Evolutionary conservation across 148 eudicot species (phyloP).

Genomic region (Cornus controversa): DNA sequence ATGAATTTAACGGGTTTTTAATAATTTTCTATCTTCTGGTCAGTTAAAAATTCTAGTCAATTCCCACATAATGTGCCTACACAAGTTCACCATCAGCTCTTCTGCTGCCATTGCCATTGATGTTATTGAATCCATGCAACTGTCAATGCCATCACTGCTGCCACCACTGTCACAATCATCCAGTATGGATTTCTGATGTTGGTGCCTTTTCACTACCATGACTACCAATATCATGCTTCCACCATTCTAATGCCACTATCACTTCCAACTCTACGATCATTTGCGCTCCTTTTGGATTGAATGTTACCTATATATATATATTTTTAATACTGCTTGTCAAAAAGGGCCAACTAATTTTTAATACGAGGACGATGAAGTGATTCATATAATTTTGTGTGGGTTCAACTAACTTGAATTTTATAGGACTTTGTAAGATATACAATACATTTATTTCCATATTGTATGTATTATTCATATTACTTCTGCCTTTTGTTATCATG

Average conservation of each 20-base stretch:
- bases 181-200: not conserved
- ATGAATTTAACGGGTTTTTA: not conserved
- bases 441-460: not conserved
- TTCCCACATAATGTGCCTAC: not conserved
- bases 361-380: not conserved
- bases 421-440: not conserved
- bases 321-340: not conserved
- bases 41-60: not conserved
- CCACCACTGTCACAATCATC: not conserved
- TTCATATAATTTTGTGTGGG: not conserved
- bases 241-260: not conserved
- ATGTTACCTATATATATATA: not conserved
- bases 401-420: not conserved
- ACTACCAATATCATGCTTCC: not conserved
- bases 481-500: slow-evolving; percentile 12
- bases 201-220: not conserved
- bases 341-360: not conserved
- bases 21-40: not conserved
- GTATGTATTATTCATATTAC: not conserved
- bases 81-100: not conserved
- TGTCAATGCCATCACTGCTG: not conserved
- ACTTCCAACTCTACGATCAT: not conserved
- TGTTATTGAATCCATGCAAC: not conserved
- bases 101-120: not conserved
- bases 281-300: not conserved